Evolutionary conservation across 1,284 basidiomycete species (phyloP).

Genomic region (Moesziomyces parantarcticus): DNA sequence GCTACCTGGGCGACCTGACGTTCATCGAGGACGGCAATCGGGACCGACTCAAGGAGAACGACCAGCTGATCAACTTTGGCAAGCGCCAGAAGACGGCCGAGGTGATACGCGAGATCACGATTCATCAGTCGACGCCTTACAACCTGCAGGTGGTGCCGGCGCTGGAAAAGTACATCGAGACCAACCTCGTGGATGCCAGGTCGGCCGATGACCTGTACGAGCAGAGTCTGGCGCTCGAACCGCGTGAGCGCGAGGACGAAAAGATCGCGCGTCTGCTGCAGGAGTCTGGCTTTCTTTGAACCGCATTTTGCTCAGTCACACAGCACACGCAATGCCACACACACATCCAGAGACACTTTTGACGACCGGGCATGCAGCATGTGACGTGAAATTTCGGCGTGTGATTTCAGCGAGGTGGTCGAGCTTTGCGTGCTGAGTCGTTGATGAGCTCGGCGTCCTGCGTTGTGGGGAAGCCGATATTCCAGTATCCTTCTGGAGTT

Average conservation of each 20-base stretch:
- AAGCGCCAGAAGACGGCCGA: constrained; percentile 94
- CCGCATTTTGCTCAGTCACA: not conserved
- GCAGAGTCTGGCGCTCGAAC: constrained; percentile 85
- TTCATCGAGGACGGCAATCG: constrained; percentile 99
- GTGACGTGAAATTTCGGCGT: not conserved
- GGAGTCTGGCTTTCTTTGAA: constrained; percentile 83
- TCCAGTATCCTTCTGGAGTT: constrained; percentile 43
- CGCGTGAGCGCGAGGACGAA: constrained; percentile 83
- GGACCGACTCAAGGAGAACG: constrained; percentile 77
- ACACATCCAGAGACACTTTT: too few relatives aligned
- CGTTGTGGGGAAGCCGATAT: constrained; percentile 37
- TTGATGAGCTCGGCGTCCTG: constrained; percentile 38
- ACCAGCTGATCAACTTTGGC: constrained; percentile 86
- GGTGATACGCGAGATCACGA: constrained; percentile 93
- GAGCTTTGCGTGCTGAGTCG: not conserved
- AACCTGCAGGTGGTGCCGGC: constrained; percentile 79
- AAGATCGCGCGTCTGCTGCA: constrained; percentile 87
- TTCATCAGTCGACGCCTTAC: constrained; percentile 86
- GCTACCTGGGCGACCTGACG: constrained; percentile 93
- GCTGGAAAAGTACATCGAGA: constrained; percentile 81
- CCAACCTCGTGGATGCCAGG: constrained; percentile 72
- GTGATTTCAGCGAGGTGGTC: not conserved
- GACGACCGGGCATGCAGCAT: not conserved
- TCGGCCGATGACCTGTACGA: constrained; percentile 74
- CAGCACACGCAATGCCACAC: not conserved